Evolutionary conservation across 352 stramenopile genomes (phyloP).

Genomic region (Blastocystis sp.): DNA sequence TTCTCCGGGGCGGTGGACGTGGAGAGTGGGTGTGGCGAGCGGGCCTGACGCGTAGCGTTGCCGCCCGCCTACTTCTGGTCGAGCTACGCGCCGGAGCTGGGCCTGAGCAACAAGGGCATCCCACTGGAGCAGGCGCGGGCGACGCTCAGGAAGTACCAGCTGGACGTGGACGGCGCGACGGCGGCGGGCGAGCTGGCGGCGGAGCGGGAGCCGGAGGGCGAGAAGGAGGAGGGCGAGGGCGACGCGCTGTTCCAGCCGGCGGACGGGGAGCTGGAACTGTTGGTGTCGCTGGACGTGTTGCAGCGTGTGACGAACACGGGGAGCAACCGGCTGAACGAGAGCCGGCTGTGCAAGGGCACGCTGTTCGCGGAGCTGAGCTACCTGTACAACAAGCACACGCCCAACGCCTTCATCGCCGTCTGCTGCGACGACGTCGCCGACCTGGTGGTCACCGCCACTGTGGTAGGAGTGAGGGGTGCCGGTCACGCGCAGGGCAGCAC

Average conservation of each 20-base stretch:
- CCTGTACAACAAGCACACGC: constrained; percentile 40
- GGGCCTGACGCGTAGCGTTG: constrained; percentile 19
- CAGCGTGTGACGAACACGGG: neutral
- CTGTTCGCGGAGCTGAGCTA: constrained; percentile 29
- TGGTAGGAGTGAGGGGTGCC: neutral
- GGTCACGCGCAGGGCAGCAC: constrained; percentile 1
- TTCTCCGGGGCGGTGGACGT: neutral
- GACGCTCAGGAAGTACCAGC: neutral
- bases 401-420: constrained; percentile 3
- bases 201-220: neutral
- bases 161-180: constrained; percentile 6
- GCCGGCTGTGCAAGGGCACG: constrained; percentile 51
- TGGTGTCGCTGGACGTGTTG: constrained; percentile 55
- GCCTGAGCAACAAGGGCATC: constrained; percentile 56
- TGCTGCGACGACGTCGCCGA: constrained; percentile 21
- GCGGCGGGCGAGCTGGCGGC: neutral
- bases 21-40: neutral
- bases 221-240: constrained; percentile 22
- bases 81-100: constrained; percentile 32
- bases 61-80: constrained; percentile 32
- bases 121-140: constrained; percentile 32
- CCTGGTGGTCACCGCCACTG: constrained; percentile 28
- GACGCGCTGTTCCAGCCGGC: constrained; percentile 51
- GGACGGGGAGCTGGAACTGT: constrained; percentile 29
- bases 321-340: constrained; percentile 53